phyloP scores from a whole-genome alignment of 768 basidiomycete genomes.

The Coprinopsis sp. region DNA sequence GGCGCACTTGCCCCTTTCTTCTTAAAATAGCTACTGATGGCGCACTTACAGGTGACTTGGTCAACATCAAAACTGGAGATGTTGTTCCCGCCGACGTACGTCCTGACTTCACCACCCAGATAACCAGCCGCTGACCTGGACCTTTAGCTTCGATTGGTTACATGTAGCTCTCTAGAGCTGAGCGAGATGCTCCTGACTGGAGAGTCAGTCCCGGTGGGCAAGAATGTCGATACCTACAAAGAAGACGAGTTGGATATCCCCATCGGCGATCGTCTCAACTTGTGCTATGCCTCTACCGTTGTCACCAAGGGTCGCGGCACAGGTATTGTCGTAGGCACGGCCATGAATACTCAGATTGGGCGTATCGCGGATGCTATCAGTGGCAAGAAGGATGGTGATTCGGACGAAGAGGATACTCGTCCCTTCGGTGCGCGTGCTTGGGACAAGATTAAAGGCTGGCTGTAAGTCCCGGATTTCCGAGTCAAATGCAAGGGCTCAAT shows the following conservation, averaged over 20 bases:
- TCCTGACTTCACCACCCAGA: neutral
- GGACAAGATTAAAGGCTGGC: slow-evolving; percentile 19
- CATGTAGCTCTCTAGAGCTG: slow-evolving; percentile 42
- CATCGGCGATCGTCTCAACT: slow-evolving; percentile 39
- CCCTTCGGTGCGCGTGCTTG: slow-evolving; percentile 21
- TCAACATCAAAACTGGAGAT: slow-evolving; percentile 37
- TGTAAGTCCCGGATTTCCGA: slow-evolving; percentile 21
- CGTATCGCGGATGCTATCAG: slow-evolving; percentile 33
- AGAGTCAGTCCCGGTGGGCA: slow-evolving; percentile 46
- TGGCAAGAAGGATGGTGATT: slow-evolving; percentile 2
- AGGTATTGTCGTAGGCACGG: slow-evolving; percentile 44
- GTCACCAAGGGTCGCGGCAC: slow-evolving; percentile 46
- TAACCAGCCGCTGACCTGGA: neutral
- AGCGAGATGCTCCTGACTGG: slow-evolving; percentile 52
- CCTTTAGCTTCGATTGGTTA: slow-evolving; percentile 35
- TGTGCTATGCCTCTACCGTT: slow-evolving; percentile 40
- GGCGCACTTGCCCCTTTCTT: no score
- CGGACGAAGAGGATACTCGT: slow-evolving; percentile 14
- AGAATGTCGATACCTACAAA: slow-evolving; percentile 29
- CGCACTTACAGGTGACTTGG: slow-evolving; percentile 28
- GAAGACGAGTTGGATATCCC: slow-evolving; percentile 29
- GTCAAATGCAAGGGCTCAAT: neutral
- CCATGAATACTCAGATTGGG: slow-evolving; percentile 45
- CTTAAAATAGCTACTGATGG: no score
- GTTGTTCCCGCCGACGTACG: slow-evolving; percentile 42